Evolutionary conservation across 108 stramenopile genomes (phyloP).

Genomic region (Seminavis robusta): DNA sequence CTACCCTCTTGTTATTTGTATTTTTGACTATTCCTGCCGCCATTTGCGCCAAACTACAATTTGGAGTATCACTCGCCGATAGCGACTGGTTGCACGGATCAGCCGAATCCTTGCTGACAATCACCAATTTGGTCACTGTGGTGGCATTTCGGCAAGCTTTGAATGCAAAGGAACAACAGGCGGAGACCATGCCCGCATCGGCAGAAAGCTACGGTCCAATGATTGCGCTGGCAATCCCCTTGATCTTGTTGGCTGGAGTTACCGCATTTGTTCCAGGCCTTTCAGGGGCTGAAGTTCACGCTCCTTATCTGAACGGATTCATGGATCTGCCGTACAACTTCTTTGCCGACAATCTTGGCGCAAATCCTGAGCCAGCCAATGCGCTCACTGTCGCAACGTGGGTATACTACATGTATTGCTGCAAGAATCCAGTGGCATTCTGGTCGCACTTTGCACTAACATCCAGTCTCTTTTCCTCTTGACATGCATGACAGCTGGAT

Average conservation of each 20-base stretch:
- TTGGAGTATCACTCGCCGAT: slow-evolving; percentile 87
- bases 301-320: slow-evolving; percentile 70
- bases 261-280: slow-evolving; percentile 66
- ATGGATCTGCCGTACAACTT: slow-evolving; percentile 69
- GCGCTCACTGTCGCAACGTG: slow-evolving; percentile 49
- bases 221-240: slow-evolving; percentile 47
- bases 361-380: slow-evolving; percentile 57
- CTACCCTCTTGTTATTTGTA: slow-evolving; percentile 86
- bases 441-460: background rate
- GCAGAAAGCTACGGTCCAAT: slow-evolving; percentile 66
- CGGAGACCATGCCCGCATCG: slow-evolving; percentile 37
- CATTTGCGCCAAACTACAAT: slow-evolving; percentile 77
- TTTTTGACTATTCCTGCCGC: slow-evolving; percentile 91
- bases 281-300: slow-evolving; percentile 56
- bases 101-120: slow-evolving; percentile 84
- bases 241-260: slow-evolving; percentile 51
- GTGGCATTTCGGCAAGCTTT: slow-evolving; percentile 82
- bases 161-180: slow-evolving; percentile 44
- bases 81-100: slow-evolving; percentile 91
- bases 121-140: slow-evolving; percentile 87
- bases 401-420: background rate
- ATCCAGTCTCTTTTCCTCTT: slow-evolving; percentile 2
- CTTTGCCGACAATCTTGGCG: slow-evolving; percentile 19
- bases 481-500: slow-evolving; percentile 63
- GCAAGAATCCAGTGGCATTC: background rate